Conservation (phyloP, 2,329 filamentous ascomycete genomes). For the Xylaria sp. region DNA sequence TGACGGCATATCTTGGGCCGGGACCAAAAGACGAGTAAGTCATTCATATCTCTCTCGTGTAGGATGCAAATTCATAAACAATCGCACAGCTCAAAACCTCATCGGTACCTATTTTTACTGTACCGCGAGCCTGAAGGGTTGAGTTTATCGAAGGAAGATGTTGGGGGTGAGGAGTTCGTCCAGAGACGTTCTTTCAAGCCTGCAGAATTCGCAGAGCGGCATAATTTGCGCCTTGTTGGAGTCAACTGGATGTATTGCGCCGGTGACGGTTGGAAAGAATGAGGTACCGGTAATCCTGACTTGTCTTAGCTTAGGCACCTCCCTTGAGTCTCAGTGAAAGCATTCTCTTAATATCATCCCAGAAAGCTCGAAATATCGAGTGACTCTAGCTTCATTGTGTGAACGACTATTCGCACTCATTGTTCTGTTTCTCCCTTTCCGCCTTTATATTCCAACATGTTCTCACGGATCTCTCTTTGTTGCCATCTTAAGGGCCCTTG, state of each 20-base stretch:
- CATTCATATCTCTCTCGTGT: not conserved
- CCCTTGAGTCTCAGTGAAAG: not conserved
- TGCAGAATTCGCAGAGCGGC: slow-evolving; percentile 52
- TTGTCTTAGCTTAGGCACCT: not conserved
- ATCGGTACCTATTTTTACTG: slow-evolving; percentile 59
- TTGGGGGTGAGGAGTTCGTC: slow-evolving; percentile 59
- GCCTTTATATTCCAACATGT: not conserved
- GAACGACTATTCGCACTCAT: not conserved
- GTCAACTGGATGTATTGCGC: slow-evolving; percentile 60
- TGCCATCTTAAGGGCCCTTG: not conserved
- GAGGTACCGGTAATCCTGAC: slow-evolving; percentile 1
- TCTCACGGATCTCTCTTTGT: slow-evolving; percentile 7
- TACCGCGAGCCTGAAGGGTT: slow-evolving; percentile 54
- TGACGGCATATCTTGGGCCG: slow-evolving; percentile 58
- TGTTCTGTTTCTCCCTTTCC: not conserved
- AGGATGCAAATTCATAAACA: slow-evolving; percentile 36
- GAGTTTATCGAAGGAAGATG: slow-evolving; percentile 53
- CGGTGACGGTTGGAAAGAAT: slow-evolving; percentile 55
- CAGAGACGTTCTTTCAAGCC: slow-evolving; percentile 57
- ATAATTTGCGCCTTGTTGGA: slow-evolving; percentile 53
- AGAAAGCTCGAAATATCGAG: not conserved
- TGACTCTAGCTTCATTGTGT: not conserved
- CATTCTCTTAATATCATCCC: not conserved
- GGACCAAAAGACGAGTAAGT: slow-evolving; percentile 60
- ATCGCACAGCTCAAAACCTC: slow-evolving; percentile 56